These are phyloP conservation scores for Leishmania guyanensis DNA, from an alignment of 208 protist genomes.

Conservation along the genomic window DNA sequence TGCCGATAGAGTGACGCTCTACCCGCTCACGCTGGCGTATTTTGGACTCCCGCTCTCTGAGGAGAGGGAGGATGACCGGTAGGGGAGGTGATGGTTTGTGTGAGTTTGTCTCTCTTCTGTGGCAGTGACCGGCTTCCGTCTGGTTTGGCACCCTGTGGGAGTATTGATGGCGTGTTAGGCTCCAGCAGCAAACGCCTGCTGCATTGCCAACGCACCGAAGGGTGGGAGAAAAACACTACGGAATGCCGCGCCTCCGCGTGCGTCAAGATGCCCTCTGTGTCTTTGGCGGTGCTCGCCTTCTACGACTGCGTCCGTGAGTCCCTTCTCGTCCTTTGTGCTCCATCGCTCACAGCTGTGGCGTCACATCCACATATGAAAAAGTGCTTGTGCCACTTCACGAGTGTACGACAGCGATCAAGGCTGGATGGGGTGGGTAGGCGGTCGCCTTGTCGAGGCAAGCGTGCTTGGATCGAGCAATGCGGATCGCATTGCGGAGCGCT, in stretches of 20 bases:
- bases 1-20: slow-evolving; percentile 34
- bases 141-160: neutral
- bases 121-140: neutral
- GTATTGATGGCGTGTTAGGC: neutral
- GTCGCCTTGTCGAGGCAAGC: neutral
- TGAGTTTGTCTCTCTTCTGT: neutral
- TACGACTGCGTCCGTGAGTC: neutral
- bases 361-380: neutral
- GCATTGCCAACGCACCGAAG: neutral
- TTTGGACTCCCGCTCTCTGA: slow-evolving; percentile 51
- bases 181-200: neutral
- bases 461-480: neutral
- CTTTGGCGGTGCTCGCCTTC: neutral
- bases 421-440: neutral
- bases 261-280: neutral
- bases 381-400: neutral
- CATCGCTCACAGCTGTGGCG: neutral
- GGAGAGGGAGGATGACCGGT: slow-evolving; percentile 4
- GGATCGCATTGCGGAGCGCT: neutral
- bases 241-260: neutral
- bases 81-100: neutral
- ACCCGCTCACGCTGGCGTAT: slow-evolving; percentile 57
- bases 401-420: neutral
- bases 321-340: neutral
- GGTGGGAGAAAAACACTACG: neutral